These are phyloP conservation scores for Penicillium herquei DNA, from an alignment of 495 filamentous ascomycete genomes.

Conservation along the genomic window DNA sequence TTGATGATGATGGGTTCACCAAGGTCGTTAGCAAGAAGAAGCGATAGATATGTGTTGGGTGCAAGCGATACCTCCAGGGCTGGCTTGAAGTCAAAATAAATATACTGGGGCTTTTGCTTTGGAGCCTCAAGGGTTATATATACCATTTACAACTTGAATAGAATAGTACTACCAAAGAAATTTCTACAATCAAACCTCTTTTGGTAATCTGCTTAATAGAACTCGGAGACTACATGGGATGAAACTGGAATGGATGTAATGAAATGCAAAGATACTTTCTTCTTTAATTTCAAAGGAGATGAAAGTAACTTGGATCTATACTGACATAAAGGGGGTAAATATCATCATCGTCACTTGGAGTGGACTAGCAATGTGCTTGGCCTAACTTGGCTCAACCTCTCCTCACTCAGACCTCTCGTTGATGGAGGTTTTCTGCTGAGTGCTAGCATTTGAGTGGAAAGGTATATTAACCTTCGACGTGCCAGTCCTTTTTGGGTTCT, in stretches of 20 bases:
- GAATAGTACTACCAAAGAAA: no score
- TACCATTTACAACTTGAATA: no score
- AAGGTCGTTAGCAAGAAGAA: slow-evolving; percentile 76
- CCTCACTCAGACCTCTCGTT: slow-evolving; percentile 19
- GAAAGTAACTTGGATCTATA: slow-evolving; percentile 19
- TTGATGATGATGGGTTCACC: slow-evolving; percentile 95
- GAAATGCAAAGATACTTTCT: slow-evolving; percentile 18
- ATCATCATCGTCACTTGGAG: slow-evolving; percentile 44
- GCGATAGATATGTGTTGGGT: slow-evolving; percentile 27
- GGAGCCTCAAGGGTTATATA: no score
- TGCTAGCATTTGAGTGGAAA: not conserved
- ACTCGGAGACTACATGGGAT: not conserved
- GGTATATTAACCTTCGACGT: slow-evolving; percentile 1
- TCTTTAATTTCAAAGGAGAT: slow-evolving; percentile 20
- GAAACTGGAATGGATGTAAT: not conserved
- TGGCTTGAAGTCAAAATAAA: no score
- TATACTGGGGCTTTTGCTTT: no score
- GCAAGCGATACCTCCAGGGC: no score
- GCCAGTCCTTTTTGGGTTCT: slow-evolving; percentile 8
- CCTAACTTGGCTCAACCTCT: slow-evolving; percentile 20
- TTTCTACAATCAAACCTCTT: no score
- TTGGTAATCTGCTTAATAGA: no score
- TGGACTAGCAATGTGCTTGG: slow-evolving; percentile 22
- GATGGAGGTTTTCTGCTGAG: slow-evolving; percentile 4
- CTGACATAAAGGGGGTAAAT: slow-evolving; percentile 19